Percentiles rank a stretch among this genome's conserved stretches.
Conservation (phyloP, 176 grass and related monocot species). For the Carex kokanica region DNA sequence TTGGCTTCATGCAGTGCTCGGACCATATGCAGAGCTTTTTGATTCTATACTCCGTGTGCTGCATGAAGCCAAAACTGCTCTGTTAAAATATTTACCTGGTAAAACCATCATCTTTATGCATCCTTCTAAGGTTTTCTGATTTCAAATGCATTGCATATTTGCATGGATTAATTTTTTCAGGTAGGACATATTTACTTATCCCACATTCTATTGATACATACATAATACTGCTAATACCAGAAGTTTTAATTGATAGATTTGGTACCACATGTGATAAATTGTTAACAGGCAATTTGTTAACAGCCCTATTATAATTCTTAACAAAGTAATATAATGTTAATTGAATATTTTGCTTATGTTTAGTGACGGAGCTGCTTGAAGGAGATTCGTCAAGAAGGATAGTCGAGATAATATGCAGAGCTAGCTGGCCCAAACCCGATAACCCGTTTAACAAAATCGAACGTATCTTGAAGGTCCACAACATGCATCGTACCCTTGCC, state of each 20-base stretch:
- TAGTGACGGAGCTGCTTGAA: slow-evolving; percentile 56
- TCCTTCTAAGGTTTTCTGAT: no score
- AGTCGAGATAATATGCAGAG: slow-evolving; percentile 75
- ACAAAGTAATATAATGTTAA: not conserved
- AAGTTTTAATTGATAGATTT: not conserved
- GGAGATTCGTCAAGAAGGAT: slow-evolving; percentile 62
- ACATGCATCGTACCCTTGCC: slow-evolving; percentile 39
- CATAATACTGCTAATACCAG: not conserved
- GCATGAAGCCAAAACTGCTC: no score
- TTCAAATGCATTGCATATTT: no score
- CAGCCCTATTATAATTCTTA: not conserved
- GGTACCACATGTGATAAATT: not conserved
- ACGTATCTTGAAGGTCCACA: slow-evolving; percentile 69
- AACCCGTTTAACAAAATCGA: slow-evolving; percentile 34
- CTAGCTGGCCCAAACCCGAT: slow-evolving; percentile 51
- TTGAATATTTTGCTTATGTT: not conserved
- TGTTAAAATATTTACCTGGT: no score
- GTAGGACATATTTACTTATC: not conserved
- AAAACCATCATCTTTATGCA: not conserved
- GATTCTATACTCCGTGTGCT: no score
- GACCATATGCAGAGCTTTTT: no score
- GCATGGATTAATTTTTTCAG: not conserved
- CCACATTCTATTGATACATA: not conserved
- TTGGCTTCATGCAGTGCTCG: no score
- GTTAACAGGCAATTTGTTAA: not conserved